These are phyloP conservation scores for Alternaria infectoria DNA, from an alignment of 2,329 filamentous ascomycete species.

Conservation along the genomic window DNA sequence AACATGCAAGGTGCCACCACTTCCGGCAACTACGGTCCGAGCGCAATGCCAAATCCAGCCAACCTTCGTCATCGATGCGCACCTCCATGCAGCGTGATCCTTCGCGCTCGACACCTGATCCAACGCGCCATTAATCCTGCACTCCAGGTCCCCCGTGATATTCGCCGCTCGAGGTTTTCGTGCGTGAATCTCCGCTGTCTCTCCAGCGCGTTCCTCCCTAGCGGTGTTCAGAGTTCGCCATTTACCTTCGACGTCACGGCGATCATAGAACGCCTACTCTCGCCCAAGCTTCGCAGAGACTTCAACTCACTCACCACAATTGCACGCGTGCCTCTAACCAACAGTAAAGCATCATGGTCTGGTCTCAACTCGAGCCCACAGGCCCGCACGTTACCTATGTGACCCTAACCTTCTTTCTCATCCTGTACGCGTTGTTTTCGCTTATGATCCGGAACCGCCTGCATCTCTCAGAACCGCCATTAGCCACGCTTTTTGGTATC, in stretches of 20 bases:
- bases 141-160: background rate
- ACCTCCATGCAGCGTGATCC: constrained; percentile 6
- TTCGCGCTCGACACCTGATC: background rate
- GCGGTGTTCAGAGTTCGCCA: background rate
- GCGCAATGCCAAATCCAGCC: constrained; percentile 1
- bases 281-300: constrained; percentile 9
- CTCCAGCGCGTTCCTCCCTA: background rate
- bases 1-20: background rate
- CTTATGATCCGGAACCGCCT: constrained; percentile 55
- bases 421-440: constrained; percentile 55
- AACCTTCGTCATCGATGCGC: constrained; percentile 2
- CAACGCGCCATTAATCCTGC: background rate
- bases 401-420: constrained; percentile 53
- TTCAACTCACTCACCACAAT: background rate
- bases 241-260: constrained; percentile 6
- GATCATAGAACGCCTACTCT: background rate
- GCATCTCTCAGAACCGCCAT: constrained; percentile 57
- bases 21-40: background rate
- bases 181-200: background rate
- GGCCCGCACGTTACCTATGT: constrained; percentile 55
- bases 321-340: background rate
- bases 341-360: constrained; percentile 37
- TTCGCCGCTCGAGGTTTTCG: background rate
- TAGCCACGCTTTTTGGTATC: constrained; percentile 56
- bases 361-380: constrained; percentile 56